These are phyloP conservation scores for Salvia miltiorrhiza DNA, from an alignment of 257 asterid genomes.

Conservation along the genomic window DNA sequence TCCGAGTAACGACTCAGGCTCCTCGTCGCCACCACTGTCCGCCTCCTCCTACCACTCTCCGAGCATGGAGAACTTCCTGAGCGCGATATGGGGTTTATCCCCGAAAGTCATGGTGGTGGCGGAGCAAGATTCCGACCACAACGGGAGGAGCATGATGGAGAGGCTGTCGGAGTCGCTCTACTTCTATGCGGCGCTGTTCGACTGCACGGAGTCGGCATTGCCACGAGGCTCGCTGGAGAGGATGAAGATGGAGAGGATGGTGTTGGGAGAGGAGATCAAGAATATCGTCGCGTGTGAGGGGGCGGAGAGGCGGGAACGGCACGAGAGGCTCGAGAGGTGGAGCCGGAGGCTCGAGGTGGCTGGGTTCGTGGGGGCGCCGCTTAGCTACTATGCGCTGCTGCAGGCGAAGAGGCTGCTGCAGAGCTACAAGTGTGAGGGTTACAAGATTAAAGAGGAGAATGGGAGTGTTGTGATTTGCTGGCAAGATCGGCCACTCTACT, in stretches of 20 bases:
- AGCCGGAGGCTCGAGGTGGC: conserved; percentile 52
- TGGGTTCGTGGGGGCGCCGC: conserved; percentile 60
- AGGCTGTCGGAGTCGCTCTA: conserved; percentile 76
- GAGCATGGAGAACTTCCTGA: conserved; percentile 57
- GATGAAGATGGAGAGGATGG: conserved; percentile 75
- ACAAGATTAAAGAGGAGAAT: conserved; percentile 82
- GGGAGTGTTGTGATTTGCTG: conserved; percentile 83
- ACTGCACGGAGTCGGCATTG: conserved; percentile 70
- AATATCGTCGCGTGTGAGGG: conserved; percentile 87
- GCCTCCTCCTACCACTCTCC: conserved; percentile 2
- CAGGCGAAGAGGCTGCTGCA: conserved; percentile 82
- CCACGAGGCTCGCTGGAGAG: conserved; percentile 77
- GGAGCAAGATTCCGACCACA: conserved; percentile 87
- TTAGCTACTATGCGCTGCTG: conserved; percentile 86
- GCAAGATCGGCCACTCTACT: conserved; percentile 87
- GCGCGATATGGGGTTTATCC: conserved; percentile 62
- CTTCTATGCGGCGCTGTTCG: conserved; percentile 83
- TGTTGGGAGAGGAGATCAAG: conserved; percentile 88
- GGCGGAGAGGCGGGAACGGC: conserved; percentile 70
- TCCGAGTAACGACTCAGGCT: conserved; percentile 58
- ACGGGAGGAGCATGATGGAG: conserved; percentile 72
- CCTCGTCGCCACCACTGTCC: conserved; percentile 64
- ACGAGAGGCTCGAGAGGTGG: conserved; percentile 91
- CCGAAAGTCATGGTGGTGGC: conserved; percentile 88
- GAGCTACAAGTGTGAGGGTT: conserved; percentile 73